phyloP scores from a whole-genome alignment of 805 yeast species.

The Candida ponderosae region DNA sequence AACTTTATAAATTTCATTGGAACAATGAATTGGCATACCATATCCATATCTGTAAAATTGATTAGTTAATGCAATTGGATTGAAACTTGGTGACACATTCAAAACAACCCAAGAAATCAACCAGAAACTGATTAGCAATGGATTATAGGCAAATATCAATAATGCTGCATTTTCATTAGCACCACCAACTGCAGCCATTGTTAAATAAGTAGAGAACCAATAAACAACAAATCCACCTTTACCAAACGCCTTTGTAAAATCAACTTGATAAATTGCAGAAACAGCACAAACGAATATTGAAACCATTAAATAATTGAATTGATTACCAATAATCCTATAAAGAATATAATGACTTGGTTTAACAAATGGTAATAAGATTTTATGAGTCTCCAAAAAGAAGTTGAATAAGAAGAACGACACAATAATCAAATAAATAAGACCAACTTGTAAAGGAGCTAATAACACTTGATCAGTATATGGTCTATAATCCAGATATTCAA shows the following conservation, averaged over 20 bases:
- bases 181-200: conserved; percentile 73
- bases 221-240: conserved; percentile 63
- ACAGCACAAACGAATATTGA: conserved; percentile 53
- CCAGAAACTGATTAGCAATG: conserved; percentile 69
- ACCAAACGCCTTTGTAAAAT: conserved; percentile 52
- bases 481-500: conserved; percentile 35
- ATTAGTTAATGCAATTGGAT: conserved; percentile 53
- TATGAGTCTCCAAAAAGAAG: conserved; percentile 49
- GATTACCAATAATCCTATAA: conserved; percentile 44
- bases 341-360: conserved; percentile 37
- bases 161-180: conserved; percentile 60
- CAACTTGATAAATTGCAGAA: conserved; percentile 61
- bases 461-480: conserved; percentile 44
- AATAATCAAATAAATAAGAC: conserved; percentile 64
- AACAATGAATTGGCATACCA: conserved; percentile 62
- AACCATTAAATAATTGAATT: conserved; percentile 46
- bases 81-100: conserved; percentile 63
- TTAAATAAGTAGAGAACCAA: conserved; percentile 62
- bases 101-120: conserved; percentile 59
- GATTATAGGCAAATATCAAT: conserved; percentile 41
- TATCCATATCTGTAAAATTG: conserved; percentile 57
- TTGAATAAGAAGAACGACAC: conserved; percentile 64
- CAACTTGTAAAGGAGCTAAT: conserved; percentile 66
- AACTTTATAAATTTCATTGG: conserved; percentile 53
- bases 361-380: conserved; percentile 36